Evolutionary conservation across 345 rosid genomes (phyloP), one percentile per base, ranked within the genome.

Genomic region (Rhodamnia rubescens): DNA sequence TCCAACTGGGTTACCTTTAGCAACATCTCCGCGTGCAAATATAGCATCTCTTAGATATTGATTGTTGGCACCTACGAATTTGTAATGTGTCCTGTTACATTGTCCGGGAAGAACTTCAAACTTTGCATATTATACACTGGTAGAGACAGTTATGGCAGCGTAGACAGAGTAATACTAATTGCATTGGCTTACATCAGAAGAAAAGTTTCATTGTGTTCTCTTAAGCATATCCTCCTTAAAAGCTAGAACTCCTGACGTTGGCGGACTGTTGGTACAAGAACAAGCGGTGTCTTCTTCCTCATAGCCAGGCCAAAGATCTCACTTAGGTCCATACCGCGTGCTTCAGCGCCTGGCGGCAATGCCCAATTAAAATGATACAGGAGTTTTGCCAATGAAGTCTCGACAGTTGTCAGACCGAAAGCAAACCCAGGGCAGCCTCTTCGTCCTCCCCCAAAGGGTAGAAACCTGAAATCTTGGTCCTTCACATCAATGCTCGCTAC

Each of bases 371-470:
- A 90, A 83, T 88, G 88, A 47, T 87, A 88, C 27, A 90, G 53
- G 51, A 89, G 89, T 49, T 85, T 85, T 40, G 92, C 89, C 49
- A 88, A 85, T 26, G 90, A 74, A 53, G 83, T 75, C 86, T 87
- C 89, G 4, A 85, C 74, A 4, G 90, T 87, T 2, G 86, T 90
- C 40, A 86, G 75, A 82, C 89, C 90, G 21, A 88, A 87, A 14
- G 74, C 16, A 49, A 49, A 85, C 49, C 90, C 90, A 3, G 90
- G 92, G 87, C 91, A 91, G 61, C 89, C 93, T 75, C 91, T 81
- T 58, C 92, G 88, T 55, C 90, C 91, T 83, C 90, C 90, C 0
- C 93, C 89, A 57, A 87, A 90, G 24, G 91, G 90, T 54, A 90
- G 83, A n/a, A 87, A 90, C 86, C 86, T 89, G 86, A 82, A 91